Conservation (phyloP, 139 green algal genomes). For the Astrephomene gubernaculifera region DNA sequence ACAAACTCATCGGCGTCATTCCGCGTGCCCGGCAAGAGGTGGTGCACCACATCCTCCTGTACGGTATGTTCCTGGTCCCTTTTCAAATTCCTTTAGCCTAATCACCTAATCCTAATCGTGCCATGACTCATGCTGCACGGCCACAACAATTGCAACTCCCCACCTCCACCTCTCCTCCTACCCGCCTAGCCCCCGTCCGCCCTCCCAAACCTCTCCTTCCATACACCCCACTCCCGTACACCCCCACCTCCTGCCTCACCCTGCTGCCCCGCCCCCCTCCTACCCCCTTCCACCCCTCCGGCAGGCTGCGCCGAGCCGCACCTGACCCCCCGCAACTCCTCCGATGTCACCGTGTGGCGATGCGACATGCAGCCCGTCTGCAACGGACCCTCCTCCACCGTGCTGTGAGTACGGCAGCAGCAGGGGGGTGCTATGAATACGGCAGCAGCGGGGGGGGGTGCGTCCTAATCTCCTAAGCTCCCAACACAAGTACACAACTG, state of each 20-base stretch:
- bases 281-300: neutral
- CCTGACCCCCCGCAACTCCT: slow-evolving; percentile 9
- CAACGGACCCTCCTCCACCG: neutral
- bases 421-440: too few species aligned
- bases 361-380: slow-evolving; percentile 67
- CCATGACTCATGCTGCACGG: neutral
- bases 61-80: slow-evolving; percentile 66
- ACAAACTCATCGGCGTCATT: slow-evolving; percentile 79
- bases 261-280: neutral
- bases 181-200: too few species aligned
- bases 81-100: neutral
- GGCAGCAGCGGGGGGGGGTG: too few species aligned
- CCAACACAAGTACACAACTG: too few species aligned
- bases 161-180: too few species aligned
- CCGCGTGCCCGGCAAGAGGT: slow-evolving; percentile 72
- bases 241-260: neutral
- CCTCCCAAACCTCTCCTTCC: too few species aligned
- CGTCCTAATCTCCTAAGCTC: too few species aligned
- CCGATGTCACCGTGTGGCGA: slow-evolving; percentile 63
- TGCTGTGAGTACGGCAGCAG: too few species aligned
- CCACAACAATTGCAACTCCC: too few species aligned
- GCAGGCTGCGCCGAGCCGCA: slow-evolving; percentile 69
- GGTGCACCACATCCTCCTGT: slow-evolving; percentile 95
- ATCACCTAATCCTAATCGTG: neutral
- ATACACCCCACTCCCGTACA: neutral